phyloP scores from a whole-genome alignment of 805 yeast species.

The Starmerella apis region DNA sequence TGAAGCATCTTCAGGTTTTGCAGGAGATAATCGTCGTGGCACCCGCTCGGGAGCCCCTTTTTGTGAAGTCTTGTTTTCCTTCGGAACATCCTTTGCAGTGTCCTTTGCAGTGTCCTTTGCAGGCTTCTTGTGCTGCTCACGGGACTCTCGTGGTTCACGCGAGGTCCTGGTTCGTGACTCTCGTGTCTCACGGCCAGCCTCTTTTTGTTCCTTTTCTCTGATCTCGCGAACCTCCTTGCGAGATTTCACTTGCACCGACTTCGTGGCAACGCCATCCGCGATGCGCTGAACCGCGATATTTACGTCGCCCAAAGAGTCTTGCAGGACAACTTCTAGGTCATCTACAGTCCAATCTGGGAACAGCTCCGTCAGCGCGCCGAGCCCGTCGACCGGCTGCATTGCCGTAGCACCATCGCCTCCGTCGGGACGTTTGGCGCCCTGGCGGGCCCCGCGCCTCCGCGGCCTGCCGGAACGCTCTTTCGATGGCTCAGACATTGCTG shows the following conservation, averaged over 20 bases:
- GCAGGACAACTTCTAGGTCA: constrained; percentile 65
- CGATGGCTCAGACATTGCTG: constrained; percentile 14
- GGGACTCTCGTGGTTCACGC: neutral
- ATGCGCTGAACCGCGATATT: constrained; percentile 77
- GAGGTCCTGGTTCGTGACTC: neutral
- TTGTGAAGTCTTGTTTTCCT: neutral
- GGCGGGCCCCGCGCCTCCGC: constrained; percentile 11
- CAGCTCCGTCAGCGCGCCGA: constrained; percentile 57
- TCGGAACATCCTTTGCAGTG: neutral
- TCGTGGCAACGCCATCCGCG: constrained; percentile 77
- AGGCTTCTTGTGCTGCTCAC: neutral
- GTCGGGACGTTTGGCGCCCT: constrained; percentile 7
- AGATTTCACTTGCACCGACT: constrained; percentile 77
- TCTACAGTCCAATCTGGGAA: constrained; percentile 92
- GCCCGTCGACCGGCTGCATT: constrained; percentile 6
- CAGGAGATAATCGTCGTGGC: neutral
- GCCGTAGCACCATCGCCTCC: constrained; percentile 8
- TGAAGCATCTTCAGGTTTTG: neutral
- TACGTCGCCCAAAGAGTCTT: constrained; percentile 61
- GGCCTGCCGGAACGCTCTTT: constrained; percentile 12
- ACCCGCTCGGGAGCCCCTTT: neutral
- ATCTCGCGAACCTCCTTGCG: constrained; percentile 38
- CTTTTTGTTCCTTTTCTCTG: constrained; percentile 33
- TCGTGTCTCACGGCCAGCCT: constrained; percentile 1
- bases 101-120: constrained; percentile 1